Evolutionary conservation across 2,329 filamentous ascomycete species (phyloP).

Genomic region (Leptographium lundbergii): DNA sequence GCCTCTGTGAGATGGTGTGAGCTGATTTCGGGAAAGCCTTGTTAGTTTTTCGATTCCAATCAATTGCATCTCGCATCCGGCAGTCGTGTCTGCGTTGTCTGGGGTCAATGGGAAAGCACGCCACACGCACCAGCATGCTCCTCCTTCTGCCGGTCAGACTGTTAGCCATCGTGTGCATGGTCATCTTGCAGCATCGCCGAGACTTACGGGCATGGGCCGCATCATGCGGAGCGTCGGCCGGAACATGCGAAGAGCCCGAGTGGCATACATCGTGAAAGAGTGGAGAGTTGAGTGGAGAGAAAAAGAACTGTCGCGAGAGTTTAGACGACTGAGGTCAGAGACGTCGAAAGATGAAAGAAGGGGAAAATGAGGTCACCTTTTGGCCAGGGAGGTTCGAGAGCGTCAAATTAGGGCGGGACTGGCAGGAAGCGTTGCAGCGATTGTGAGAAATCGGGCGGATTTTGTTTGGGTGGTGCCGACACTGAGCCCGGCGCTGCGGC

Average conservation of each 20-base stretch:
- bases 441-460: not conserved
- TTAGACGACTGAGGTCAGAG: not conserved
- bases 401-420: slow-evolving; percentile 12
- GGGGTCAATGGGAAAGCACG: not conserved
- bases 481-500: not conserved
- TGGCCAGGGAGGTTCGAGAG: not conserved
- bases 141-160: slow-evolving; percentile 38
- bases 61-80: not conserved
- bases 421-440: not conserved
- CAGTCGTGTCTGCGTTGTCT: slow-evolving; percentile 6
- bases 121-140: slow-evolving; percentile 51
- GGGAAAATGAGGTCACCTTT: slow-evolving; percentile 12
- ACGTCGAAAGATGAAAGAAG: not conserved
- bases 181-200: not conserved
- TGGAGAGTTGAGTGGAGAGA: not conserved
- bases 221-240: slow-evolving; percentile 54
- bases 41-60: not conserved
- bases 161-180: not conserved
- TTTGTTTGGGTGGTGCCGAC: not conserved
- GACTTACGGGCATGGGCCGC: slow-evolving; percentile 60
- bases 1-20: slow-evolving; percentile 91
- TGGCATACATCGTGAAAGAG: slow-evolving; percentile 42
- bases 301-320: not conserved
- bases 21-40: slow-evolving; percentile 36
- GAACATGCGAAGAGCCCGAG: slow-evolving; percentile 54